These are phyloP conservation scores for Brassica nigra DNA, from an alignment of 345 rosid genomes.

Conservation along the genomic window DNA sequence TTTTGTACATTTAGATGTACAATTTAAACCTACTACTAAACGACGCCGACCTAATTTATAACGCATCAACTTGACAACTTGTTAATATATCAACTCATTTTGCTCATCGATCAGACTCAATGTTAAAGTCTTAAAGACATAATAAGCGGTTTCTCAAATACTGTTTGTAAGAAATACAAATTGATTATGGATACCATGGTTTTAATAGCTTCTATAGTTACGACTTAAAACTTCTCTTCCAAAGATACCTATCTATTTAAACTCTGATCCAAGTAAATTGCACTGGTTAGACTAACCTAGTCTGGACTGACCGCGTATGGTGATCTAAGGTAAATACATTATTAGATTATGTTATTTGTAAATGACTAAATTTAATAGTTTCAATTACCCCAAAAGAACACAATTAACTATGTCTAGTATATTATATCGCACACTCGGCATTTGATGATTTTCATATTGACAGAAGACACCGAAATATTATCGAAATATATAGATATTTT, in stretches of 20 bases:
- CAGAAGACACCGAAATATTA: neutral
- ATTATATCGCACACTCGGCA: slow-evolving; percentile 4
- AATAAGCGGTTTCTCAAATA: slow-evolving; percentile 8
- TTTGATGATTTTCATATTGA: slow-evolving; percentile 22
- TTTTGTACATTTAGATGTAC: slow-evolving; percentile 27
- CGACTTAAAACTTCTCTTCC: neutral
- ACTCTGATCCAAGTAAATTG: neutral
- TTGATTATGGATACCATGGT: neutral
- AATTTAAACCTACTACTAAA: slow-evolving; percentile 33
- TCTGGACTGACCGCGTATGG: neutral
- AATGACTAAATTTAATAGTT: neutral
- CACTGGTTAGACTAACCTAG: neutral
- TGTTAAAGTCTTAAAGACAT: neutral
- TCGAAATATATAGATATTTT: neutral
- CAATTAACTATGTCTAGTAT: neutral
- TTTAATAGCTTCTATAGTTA: neutral
- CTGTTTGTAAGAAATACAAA: neutral
- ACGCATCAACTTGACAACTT: slow-evolving; percentile 36
- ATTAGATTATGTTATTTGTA: neutral
- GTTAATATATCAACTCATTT: slow-evolving; percentile 29
- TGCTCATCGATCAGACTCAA: neutral
- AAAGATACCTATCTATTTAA: neutral
- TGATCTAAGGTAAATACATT: neutral
- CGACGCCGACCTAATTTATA: slow-evolving; percentile 36
- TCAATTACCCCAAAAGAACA: neutral